Conservation (phyloP, 2,329 filamentous ascomycete genomes). For the Hypoxylon sp. region DNA sequence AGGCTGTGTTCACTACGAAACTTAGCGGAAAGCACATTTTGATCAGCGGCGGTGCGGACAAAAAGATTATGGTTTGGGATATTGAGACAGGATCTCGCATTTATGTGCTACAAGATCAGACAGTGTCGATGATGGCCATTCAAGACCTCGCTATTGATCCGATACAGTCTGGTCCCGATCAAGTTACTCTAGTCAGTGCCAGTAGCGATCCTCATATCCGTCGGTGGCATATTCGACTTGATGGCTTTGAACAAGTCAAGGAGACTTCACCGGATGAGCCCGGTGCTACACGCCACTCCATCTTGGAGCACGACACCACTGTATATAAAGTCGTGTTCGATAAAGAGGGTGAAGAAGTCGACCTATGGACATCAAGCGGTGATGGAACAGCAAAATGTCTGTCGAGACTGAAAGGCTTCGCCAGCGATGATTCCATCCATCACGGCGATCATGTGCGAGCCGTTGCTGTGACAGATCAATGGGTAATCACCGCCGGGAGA, state of each 20-base stretch:
- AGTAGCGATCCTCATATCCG: slow-evolving; percentile 86
- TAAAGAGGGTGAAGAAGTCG: slow-evolving; percentile 70
- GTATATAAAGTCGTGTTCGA: slow-evolving; percentile 87
- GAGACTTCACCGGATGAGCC: slow-evolving; percentile 61
- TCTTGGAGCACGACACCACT: slow-evolving; percentile 90
- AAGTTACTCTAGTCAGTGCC: slow-evolving; percentile 79
- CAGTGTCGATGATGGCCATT: slow-evolving; percentile 79
- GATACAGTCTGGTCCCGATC: slow-evolving; percentile 64
- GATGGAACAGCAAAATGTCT: slow-evolving; percentile 91
- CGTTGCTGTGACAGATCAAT: slow-evolving; percentile 80
- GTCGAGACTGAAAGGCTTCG: slow-evolving; percentile 77
- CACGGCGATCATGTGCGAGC: slow-evolving; percentile 95
- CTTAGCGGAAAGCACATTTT: slow-evolving; percentile 75
- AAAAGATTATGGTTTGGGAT: slow-evolving; percentile 89
- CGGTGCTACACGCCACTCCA: slow-evolving; percentile 63
- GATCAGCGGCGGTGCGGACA: slow-evolving; percentile 83
- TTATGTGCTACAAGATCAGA: slow-evolving; percentile 83
- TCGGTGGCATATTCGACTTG: slow-evolving; percentile 76
- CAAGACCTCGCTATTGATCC: slow-evolving; percentile 85
- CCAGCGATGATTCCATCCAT: slow-evolving; percentile 77
- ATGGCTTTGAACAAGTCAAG: slow-evolving; percentile 68
- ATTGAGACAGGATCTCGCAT: slow-evolving; percentile 76
- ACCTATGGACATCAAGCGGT: slow-evolving; percentile 93
- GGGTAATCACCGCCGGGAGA: slow-evolving; percentile 88
- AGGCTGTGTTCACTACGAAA: slow-evolving; percentile 76